Base-by-base conservation (phyloP, 345 rosid genomes). In the Salix caprea region DNA sequence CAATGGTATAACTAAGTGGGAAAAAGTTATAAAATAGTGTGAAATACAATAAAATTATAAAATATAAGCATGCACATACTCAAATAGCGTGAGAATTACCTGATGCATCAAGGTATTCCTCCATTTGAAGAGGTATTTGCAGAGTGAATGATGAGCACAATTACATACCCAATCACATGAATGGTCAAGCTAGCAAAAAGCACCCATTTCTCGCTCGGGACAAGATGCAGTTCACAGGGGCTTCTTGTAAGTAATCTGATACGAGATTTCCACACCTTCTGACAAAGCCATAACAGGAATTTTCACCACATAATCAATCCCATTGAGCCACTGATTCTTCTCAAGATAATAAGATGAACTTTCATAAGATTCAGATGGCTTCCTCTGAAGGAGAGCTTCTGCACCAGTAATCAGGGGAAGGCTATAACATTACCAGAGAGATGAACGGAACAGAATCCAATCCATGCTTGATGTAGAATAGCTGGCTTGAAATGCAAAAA, bases 251-350 rank as follows among this genome's bases (percentile, higher is more conserved):
- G 82, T 74, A 87, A 78, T 75, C 94, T 83, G 64, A 77, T 77
- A 50, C 97, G 94, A 6, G 94, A 91, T 85, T 89, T 91, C 96
- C 94, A 91, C 34, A 91, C 96, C 85, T 90, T 94, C 86, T 94
- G 98, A 72, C 84, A 80, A 75, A 94, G 91, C 82, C 89, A 94
- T 60, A 62, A 91, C 91, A 16, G 90, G 97, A 56, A 91, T 88
- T 89, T 91, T 94, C 73, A 92, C 92, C 0, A 85, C 86, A 80
- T 91, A 89, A 81, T 90, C 98, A 37, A 91, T 86, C 79, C 85
- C 83, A 70, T 83, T 87, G 74, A 90, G 60, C 97, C 91, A 91
- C 77, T 88, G 91, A 79, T 86, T 89, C 83, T 69, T 88, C 85
- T 86, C 88, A 6, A 90, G 87, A 79, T 83, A 85, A 78, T 79